A percentile compares a stretch with the other conserved stretches of the same genome.
These are phyloP conservation scores for Aureobasidium sp. DNA, from an alignment of 2,329 filamentous ascomycete species.

Conservation along the genomic window DNA sequence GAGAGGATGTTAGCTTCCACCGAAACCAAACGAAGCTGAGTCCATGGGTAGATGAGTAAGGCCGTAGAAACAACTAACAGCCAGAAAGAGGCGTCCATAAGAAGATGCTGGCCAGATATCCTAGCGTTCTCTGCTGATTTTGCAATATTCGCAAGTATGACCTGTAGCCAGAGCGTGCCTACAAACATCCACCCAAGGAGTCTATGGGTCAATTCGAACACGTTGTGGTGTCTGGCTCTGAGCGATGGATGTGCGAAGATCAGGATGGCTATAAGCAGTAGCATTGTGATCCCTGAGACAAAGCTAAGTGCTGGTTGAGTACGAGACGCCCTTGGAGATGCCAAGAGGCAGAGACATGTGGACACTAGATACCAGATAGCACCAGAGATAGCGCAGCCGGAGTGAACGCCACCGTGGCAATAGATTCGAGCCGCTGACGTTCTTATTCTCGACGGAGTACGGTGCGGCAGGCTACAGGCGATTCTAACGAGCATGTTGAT, in stretches of 20 bases:
- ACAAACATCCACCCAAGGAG: constrained; percentile 64
- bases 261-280: constrained; percentile 54
- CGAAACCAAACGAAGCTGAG: constrained; percentile 57
- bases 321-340: constrained; percentile 19
- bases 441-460: background rate
- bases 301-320: constrained; percentile 35
- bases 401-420: constrained; percentile 36
- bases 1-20: constrained; percentile 58
- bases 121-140: constrained; percentile 42
- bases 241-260: constrained; percentile 57
- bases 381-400: constrained; percentile 31
- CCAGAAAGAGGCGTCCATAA: constrained; percentile 56
- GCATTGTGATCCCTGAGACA: constrained; percentile 52
- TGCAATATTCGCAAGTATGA: constrained; percentile 40
- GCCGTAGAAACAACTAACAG: constrained; percentile 57
- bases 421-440: constrained; percentile 32
- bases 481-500: background rate
- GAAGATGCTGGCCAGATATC: constrained; percentile 28
- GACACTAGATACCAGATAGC: constrained; percentile 40
- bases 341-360: constrained; percentile 27
- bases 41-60: constrained; percentile 65
- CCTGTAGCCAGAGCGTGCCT: constrained; percentile 56
- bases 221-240: constrained; percentile 57
- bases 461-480: background rate
- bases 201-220: constrained; percentile 64